Base-by-base conservation (phyloP, 1,284 basidiomycete species). In the Ustilago crameri region DNA sequence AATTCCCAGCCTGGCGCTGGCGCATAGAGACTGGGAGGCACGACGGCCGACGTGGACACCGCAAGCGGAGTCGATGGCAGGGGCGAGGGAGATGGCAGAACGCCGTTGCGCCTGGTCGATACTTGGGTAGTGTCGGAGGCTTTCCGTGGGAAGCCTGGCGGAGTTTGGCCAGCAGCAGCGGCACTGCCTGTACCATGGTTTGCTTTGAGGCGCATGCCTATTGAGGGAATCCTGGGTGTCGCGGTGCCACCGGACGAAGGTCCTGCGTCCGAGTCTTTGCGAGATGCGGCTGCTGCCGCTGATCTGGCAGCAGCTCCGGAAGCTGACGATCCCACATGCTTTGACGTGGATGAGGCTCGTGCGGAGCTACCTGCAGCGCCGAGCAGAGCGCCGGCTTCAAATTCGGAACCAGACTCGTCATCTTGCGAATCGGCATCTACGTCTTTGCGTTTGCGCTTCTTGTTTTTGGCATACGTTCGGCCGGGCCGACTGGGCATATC, bases 1-100 rank as follows among this genome's bases (percentile, higher is more conserved):
- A 78, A 51, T 46, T 75, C 73, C 77, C 77, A 79, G 3, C 72
- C 66, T 22, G 75, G 68, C 5, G 73, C 73, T 14, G 72, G 75
- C 9, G 47, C 49, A 22, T 61, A 71, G 41, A 66, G 55, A 18
- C 57, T 22, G 0, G 62, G 62, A 27, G 58, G 51, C 4, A 24
- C 48, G 5, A 35, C 23, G 1, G 44, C 48, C 47, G 23, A 17
- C 5, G 51, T 37, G 4, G 58, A 32, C 5, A 51, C 60, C 12
- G 52, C 48, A 22, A 62, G 46, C 8, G 69, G 70, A 7, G 70
- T 74, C 3, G 61, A 74, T 0, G 71, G 71, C 15, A 55, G 32
- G 7, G 71, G 66, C 22, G 71, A 74, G 4, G 69, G 69, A 12
- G 69, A 67, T 10, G 71, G 66, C 51, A 74, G 24, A 17, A 60